These are phyloP conservation scores for Ambrosiella cleistominuta DNA, from an alignment of 2,329 filamentous ascomycete species.

Conservation along the genomic window DNA sequence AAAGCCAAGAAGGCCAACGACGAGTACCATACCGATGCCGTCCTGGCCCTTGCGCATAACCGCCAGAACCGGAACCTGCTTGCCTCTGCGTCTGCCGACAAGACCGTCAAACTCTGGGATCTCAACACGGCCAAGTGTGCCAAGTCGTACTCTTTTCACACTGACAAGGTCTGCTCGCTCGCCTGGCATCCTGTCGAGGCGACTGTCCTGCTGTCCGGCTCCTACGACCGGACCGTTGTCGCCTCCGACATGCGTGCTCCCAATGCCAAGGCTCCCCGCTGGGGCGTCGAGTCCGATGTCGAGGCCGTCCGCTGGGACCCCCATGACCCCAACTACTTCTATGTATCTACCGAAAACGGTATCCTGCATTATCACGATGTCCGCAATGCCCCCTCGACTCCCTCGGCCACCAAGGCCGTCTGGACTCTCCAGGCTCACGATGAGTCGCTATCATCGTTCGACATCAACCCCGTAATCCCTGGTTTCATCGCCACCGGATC, in stretches of 20 bases:
- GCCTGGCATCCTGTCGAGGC: conserved; percentile 83
- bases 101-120: conserved; percentile 97
- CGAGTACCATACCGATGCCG: conserved; percentile 82
- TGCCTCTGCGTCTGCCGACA: conserved; percentile 87
- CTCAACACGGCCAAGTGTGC: conserved; percentile 81
- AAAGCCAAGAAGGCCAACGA: conserved; percentile 80
- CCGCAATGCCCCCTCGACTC: conserved; percentile 55
- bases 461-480: conserved; percentile 76
- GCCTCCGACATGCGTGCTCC: conserved; percentile 94
- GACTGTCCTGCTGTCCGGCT: conserved; percentile 77
- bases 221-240: conserved; percentile 85
- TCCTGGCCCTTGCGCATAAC: conserved; percentile 82
- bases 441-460: conserved; percentile 77
- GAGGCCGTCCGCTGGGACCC: conserved; percentile 88
- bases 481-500: conserved; percentile 89
- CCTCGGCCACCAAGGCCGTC: conserved; percentile 61
- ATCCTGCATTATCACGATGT: conserved; percentile 85
- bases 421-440: conserved; percentile 96
- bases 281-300: conserved; percentile 91
- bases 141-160: conserved; percentile 90
- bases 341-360: conserved; percentile 81
- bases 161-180: conserved; percentile 91
- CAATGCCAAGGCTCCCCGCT: conserved; percentile 61
- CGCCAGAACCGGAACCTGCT: conserved; percentile 84
- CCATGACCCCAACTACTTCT: conserved; percentile 86